Base-by-base conservation (phyloP, 768 basidiomycete genomes). In the Lentinus brumalis region DNA sequence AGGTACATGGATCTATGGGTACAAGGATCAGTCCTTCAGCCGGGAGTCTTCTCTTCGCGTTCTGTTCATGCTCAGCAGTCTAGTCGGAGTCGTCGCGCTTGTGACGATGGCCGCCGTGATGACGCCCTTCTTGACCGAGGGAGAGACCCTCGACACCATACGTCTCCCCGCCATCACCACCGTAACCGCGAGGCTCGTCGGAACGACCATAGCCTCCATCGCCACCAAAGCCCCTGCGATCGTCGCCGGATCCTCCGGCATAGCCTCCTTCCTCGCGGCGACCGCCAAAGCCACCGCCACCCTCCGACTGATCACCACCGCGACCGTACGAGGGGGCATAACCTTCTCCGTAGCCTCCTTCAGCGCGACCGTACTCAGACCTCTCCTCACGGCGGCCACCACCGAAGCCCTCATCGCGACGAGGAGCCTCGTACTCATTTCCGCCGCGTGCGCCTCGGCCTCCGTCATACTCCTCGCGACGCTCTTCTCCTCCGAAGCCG, bases 101-200 rank as follows among this genome's bases (percentile, higher is more conserved):
- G 41, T 60, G 54, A 32, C 56, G 55, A 53, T 56, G 52, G 46
- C 56, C 39, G 26, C 66, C 63, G 53, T 64, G 65, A 35, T 55
- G 60, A 14, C 46, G 56, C 38, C 57, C 74, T 12, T 76, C 75
- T 40, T 73, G 71, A 18, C 73, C 67, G 45, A 83, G 71, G 53
- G 77, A 79, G 56, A 84, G 67, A n/a, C 79, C 74, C 66, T 83
- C 83, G 7, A 77, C 81, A 4, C 83, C 82, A 68, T 79, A 84
- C 2, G 83, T 84, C 50, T 84, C 82, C 32, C 76, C 70, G 56
- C 70, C 65, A 11, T 72, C 74, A 15, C 54, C 60, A 31, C 56
- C 63, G n/a, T 64, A 46, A 1, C 52, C 45, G 31, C 32, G 53
- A 49, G 31, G 44, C 30, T 46, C 52, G 50, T 51, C 54, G n/a